A percentile compares a stretch with the other conserved stretches of the same genome.
phyloP scores from a whole-genome alignment of 148 eudicot genomes.

The Dysphania ambrosioides region DNA sequence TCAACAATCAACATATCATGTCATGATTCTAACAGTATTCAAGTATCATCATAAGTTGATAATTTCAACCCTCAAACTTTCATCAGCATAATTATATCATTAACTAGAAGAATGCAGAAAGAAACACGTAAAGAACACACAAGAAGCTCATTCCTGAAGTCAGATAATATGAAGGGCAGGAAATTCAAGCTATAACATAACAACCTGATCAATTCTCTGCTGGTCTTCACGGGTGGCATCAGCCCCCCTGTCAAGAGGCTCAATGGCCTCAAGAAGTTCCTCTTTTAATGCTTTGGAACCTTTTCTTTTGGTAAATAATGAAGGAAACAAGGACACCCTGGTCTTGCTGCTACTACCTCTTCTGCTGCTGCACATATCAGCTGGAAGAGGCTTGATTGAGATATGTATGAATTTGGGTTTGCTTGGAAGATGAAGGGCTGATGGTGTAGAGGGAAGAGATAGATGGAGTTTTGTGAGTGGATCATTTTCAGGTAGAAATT shows the following conservation, averaged over 20 bases:
- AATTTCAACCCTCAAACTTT: too few relatives aligned
- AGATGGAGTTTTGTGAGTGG: background rate
- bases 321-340: slow-evolving; percentile 52
- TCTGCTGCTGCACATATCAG: slow-evolving; percentile 11
- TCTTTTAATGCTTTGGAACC: slow-evolving; percentile 33
- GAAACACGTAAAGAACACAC: background rate
- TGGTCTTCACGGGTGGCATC: slow-evolving; percentile 69
- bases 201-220: slow-evolving; percentile 51
- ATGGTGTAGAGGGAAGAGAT: background rate
- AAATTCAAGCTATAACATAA: too few relatives aligned
- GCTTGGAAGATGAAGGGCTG: slow-evolving; percentile 16
- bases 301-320: slow-evolving; percentile 46
- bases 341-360: slow-evolving; percentile 15
- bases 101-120: background rate
- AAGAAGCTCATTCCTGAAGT: too few relatives aligned
- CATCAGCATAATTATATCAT: background rate
- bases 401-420: background rate
- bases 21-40: too few relatives aligned
- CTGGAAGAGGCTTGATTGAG: background rate
- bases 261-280: slow-evolving; percentile 68
- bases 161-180: too few relatives aligned
- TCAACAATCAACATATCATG: too few relatives aligned
- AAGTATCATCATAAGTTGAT: too few relatives aligned
- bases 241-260: slow-evolving; percentile 69
- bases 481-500: slow-evolving; percentile 15